Conservation (phyloP, 2,329 filamentous ascomycete species). For the Aspergillus eucalypticola region DNA sequence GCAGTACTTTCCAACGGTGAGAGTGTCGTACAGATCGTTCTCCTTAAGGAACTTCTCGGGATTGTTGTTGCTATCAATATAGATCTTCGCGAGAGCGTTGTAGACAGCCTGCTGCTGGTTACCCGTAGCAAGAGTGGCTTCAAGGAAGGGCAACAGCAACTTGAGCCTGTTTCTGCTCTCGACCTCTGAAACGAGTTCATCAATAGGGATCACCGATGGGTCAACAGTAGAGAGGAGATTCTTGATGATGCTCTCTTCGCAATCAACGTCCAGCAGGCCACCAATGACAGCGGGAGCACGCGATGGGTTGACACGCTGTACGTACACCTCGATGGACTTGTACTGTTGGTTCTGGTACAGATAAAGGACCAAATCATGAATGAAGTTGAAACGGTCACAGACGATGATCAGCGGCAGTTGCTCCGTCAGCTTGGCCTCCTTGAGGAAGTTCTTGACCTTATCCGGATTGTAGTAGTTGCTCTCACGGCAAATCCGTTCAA, state of each 20-base stretch:
- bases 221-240: constrained; percentile 82
- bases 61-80: constrained; percentile 98
- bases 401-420: constrained; percentile 97
- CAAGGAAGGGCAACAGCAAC: constrained; percentile 91
- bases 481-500: constrained; percentile 95
- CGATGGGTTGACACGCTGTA: constrained; percentile 91
- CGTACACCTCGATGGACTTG: constrained; percentile 97
- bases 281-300: constrained; percentile 91
- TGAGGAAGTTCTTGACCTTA: constrained; percentile 99
- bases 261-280: constrained; percentile 92
- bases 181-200: constrained; percentile 92
- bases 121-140: constrained; percentile 82
- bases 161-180: constrained; percentile 94
- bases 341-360: constrained; percentile 99
- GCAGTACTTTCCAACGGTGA: constrained; percentile 94
- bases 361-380: constrained; percentile 93
- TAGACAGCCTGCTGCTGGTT: constrained; percentile 96
- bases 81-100: constrained; percentile 98
- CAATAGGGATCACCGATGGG: constrained; percentile 82
- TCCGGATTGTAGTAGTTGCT: constrained; percentile 87
- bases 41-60: constrained; percentile 97
- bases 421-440: constrained; percentile 88
- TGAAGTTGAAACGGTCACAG: constrained; percentile 98
- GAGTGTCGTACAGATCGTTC: constrained; percentile 93
- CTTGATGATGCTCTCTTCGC: constrained; percentile 95